Conservation (phyloP, 2,329 filamentous ascomycete genomes). For the Alternaria postmessia region DNA sequence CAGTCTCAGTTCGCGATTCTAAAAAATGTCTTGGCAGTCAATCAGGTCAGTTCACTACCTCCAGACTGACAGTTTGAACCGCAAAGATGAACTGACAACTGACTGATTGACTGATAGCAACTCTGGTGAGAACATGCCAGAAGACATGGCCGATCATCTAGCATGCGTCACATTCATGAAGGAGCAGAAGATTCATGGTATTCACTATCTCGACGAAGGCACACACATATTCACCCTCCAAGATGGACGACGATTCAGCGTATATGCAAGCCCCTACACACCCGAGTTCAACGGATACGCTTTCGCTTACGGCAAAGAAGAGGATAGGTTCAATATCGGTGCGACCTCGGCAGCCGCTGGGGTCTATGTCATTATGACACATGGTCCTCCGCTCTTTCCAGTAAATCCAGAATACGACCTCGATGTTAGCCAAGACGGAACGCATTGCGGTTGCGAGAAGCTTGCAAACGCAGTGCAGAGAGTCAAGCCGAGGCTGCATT, state of each 20-base stretch:
- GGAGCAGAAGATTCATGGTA: conserved; percentile 39
- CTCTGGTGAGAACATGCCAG: too few relatives aligned
- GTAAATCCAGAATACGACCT: background rate
- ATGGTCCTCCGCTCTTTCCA: conserved; percentile 57
- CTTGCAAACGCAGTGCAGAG: background rate
- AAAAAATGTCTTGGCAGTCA: too few relatives aligned
- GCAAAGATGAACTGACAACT: too few relatives aligned
- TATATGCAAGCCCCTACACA: conserved; percentile 62
- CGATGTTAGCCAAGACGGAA: conserved; percentile 1
- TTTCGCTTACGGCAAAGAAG: conserved; percentile 15
- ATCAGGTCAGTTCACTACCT: too few relatives aligned
- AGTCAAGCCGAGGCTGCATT: background rate
- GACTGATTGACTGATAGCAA: too few relatives aligned
- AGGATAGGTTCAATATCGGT: conserved; percentile 21
- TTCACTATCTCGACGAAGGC: conserved; percentile 63
- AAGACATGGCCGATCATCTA: conserved; percentile 39
- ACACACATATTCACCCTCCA: conserved; percentile 54
- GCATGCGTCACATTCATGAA: conserved; percentile 16
- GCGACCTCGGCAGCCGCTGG: conserved; percentile 28
- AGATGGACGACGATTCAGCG: conserved; percentile 56
- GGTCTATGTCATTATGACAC: conserved; percentile 65
- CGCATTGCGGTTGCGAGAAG: conserved; percentile 12
- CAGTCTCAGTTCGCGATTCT: too few relatives aligned
- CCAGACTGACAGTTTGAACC: too few relatives aligned
- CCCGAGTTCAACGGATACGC: conserved; percentile 34